phyloP scores from a whole-genome alignment of 2,329 filamentous ascomycete species.

The Epichloe bromicola region DNA sequence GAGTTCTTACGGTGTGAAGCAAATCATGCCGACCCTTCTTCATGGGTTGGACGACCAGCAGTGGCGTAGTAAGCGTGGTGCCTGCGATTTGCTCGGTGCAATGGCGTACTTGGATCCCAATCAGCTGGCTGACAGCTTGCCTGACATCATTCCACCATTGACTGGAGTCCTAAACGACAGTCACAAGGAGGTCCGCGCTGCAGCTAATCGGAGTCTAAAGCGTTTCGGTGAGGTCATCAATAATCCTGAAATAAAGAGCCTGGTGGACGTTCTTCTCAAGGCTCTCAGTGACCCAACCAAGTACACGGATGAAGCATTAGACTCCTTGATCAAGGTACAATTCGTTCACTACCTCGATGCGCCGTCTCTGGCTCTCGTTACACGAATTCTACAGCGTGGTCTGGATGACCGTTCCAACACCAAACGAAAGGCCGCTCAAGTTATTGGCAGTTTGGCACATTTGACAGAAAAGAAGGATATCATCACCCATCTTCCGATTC shows the following conservation, averaged over 20 bases:
- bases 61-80: conserved; percentile 97
- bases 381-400: conserved; percentile 88
- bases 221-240: conserved; percentile 97
- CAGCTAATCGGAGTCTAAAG: conserved; percentile 91
- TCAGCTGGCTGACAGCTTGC: conserved; percentile 80
- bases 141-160: conserved; percentile 91
- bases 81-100: conserved; percentile 88
- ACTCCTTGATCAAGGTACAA: conserved; percentile 91
- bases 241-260: conserved; percentile 90
- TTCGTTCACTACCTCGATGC: conserved; percentile 98
- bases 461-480: conserved; percentile 94
- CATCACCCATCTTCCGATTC: conserved; percentile 75
- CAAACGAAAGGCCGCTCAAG: conserved; percentile 91
- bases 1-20: conserved; percentile 91
- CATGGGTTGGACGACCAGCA: conserved; percentile 88
- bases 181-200: conserved; percentile 88
- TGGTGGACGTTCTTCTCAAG: conserved; percentile 86
- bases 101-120: conserved; percentile 98
- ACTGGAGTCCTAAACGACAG: conserved; percentile 93
- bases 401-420: conserved; percentile 83
- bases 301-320: conserved; percentile 88
- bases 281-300: conserved; percentile 95
- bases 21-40: conserved; percentile 81
- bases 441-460: conserved; percentile 95
- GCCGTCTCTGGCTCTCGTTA: conserved; percentile 85